Base-by-base conservation (phyloP, 208 protist genomes). In the Trypanosoma boissoni region DNA sequence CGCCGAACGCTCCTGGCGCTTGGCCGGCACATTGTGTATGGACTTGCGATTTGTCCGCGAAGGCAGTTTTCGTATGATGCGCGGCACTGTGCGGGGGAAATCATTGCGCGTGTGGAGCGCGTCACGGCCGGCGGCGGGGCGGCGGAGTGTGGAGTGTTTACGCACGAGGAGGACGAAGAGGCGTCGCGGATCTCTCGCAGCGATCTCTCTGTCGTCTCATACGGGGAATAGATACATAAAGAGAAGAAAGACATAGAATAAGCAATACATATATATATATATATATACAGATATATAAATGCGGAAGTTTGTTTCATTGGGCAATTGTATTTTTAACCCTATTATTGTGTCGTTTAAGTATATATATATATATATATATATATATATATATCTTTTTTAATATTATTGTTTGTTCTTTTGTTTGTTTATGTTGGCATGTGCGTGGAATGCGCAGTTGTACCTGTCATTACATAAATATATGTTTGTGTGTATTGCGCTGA, bases 1-100 rank as follows among this genome's bases (percentile, higher is more conserved):
- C 57, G 52, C 2, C 37, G 55, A 9, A 74, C 77, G 0, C 26
- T 91, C 46, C 37, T 34, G 12, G 61, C 63, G 16, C 61, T 91
- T 4, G 68, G 63, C 5, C 58, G 72, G n/a, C 61, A 76, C 45
- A 64, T 91, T 10, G 55, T 69, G n/a, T 91, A 91, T 56, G 85
- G 80, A 2, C 59, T 64, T 10, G 23, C 49, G 7, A 67, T 92
- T n/a, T 69, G 53, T 21, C 68, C 79, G 2, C 42, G 48, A 7
- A 34, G 24, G 10, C 68, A 86, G 27, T 76, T 85, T 58, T 92
- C 85, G 26, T 92, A 80, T 52, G 66, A 78, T 3, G 37, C 12
- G 3, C 29, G 49, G 12, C 8, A 10, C 32, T 6, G 65, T 29
- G 36, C 10, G 7, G 43, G 39, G 10, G 31, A 52, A 14, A 18